Conservation (phyloP, 352 stramenopile genomes). For the Phytophthora pistaciae region DNA sequence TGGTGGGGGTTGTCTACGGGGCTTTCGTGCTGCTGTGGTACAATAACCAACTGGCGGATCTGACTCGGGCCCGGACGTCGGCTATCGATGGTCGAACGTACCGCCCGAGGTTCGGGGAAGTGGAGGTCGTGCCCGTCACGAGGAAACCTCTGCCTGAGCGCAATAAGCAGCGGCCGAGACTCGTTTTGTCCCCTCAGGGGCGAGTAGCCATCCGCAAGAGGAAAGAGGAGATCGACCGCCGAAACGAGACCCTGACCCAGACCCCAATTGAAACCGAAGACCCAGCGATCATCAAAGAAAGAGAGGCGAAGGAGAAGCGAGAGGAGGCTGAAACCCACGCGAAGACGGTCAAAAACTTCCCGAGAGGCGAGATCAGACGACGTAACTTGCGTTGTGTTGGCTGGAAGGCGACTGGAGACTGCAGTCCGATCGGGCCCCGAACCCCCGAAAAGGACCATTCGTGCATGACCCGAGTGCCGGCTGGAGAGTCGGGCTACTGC, state of each 20-base stretch:
- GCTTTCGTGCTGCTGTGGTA: conserved; percentile 23
- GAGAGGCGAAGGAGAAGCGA: conserved; percentile 4
- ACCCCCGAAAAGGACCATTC: conserved; percentile 21
- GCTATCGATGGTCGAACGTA: conserved; percentile 10
- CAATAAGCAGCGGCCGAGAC: conserved; percentile 18
- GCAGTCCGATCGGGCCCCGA: conserved; percentile 25
- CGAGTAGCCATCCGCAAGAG: conserved; percentile 11
- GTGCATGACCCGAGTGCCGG: conserved; percentile 15
- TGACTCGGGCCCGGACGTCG: background rate
- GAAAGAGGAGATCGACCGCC: conserved; percentile 1
- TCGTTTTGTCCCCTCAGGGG: conserved; percentile 28
- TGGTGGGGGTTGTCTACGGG: conserved; percentile 5
- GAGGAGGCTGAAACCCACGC: conserved; percentile 12
- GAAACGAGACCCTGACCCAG: conserved; percentile 5
- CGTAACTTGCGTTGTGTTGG: conserved; percentile 26
- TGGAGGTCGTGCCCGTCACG: conserved; percentile 17
- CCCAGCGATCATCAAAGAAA: background rate
- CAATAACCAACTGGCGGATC: background rate
- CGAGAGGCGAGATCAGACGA: background rate
- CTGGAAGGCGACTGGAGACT: conserved; percentile 31
- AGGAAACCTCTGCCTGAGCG: conserved; percentile 11
- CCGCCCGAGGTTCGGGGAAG: conserved; percentile 20
- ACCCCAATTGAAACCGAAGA: background rate
- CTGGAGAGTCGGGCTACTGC: conserved; percentile 52
- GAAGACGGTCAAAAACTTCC: conserved; percentile 21